Evolutionary conservation across 1,284 basidiomycete genomes (phyloP).

Genomic region (Naganishia sp.): DNA sequence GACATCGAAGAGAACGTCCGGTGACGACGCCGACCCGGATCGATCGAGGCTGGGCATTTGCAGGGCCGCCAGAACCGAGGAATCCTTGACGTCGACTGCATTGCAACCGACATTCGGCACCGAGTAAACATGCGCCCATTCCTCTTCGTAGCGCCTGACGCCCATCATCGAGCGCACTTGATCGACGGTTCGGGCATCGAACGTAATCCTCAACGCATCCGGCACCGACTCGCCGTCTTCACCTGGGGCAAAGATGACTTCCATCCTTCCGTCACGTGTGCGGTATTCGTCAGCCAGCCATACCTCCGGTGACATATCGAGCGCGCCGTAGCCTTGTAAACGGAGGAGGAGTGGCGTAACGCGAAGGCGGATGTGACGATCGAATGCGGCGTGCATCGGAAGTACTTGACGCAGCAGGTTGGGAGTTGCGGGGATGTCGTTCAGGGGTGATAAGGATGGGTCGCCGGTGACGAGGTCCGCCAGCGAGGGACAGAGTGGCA

Average conservation of each 20-base stretch:
- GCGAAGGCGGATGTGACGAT: constrained; percentile 10
- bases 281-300: constrained; percentile 14
- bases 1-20: constrained; percentile 1
- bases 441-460: background rate
- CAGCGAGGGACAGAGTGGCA: constrained; percentile 25
- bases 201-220: constrained; percentile 19
- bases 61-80: background rate
- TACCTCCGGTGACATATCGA: constrained; percentile 14
- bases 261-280: constrained; percentile 8
- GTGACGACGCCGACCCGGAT: background rate
- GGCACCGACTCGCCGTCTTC: constrained; percentile 7
- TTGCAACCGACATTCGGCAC: too few relatives aligned
- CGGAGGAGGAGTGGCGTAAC: constrained; percentile 18
- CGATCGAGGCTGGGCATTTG: constrained; percentile 20
- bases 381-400: constrained; percentile 15
- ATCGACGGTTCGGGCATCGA: constrained; percentile 1
- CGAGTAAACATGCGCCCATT: constrained; percentile 22
- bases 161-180: constrained; percentile 13
- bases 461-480: constrained; percentile 25
- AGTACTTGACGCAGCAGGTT: constrained; percentile 5
- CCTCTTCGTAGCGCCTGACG: background rate
- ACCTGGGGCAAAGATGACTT: constrained; percentile 17
- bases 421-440: constrained; percentile 6
- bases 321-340: constrained; percentile 13
- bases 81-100: background rate